Evolutionary conservation across 192 early-diverging fungal species (phyloP), one percentile per base, ranked within the genome.

Genomic region (Helicostylum pulchrum): DNA sequence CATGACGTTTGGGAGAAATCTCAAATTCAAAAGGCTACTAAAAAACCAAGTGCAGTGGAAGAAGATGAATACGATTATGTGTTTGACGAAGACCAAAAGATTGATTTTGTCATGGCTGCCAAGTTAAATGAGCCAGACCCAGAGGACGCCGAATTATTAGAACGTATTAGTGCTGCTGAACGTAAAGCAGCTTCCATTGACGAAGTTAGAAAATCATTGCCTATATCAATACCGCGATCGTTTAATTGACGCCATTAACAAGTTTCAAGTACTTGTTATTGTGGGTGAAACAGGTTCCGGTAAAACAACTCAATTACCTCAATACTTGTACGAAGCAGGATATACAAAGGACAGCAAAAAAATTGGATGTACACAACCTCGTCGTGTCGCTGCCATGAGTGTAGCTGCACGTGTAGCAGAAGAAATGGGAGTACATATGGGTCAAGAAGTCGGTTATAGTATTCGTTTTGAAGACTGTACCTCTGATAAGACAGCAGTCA

Each of bases 381-480:
- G 97, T 59, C 87, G 97, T 52, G 97, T 99, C 7, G 97, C 97
- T 1, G 97, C 97, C 9, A 99, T 98, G 95, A 90, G 86, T 77
- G 95, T 99, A 1, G 94, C 95, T 5, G 88, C 94, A 7, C 92
- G 97, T 66, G 97, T 99, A 12, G 93, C 97, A 1, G 95, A 98
- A 53, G 97, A 99, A 78, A 90, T 96, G 82, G 93, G 92, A 5
- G 92, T 92, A 14, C 94, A 92, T 72, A 75, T 99, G 14, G 94
- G 97, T 7, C 77, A 85, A 59, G 87, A 95, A 71, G 95, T 99
- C 52, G 97, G 97, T 6, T 99, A 99, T 65, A 89, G 93, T 6
- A 98, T 99, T 64, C 87, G 97, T 17, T 99, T 99, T 68, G 97
- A 99, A 72, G 97, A 99, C 76, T 95, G 92, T 70, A 98, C 97